Base-by-base conservation (phyloP, 345 rosid species). In the Balakata baccata region DNA sequence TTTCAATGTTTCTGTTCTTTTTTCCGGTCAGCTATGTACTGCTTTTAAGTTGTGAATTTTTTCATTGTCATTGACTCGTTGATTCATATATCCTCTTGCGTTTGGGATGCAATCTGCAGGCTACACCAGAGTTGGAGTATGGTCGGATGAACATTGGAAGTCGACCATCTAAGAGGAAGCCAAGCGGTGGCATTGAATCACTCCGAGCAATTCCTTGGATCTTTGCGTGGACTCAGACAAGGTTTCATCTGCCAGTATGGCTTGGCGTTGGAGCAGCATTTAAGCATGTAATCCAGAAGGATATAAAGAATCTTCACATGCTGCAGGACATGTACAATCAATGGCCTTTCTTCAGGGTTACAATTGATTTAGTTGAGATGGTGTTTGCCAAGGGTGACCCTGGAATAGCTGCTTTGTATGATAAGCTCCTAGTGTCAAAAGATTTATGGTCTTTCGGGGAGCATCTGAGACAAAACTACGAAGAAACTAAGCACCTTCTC, bases 131-230 rank as follows among this genome's bases (percentile, higher is more conserved):
- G 85, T 77, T 96, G 86, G 97, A 93, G 85, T 96, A 91, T 68
- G 99, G 99, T 68, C 85, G 98, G 69, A 90, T 96, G 98, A 96
- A 96, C 84, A 93, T 93, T 18, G 99, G 98, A 64, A 96, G 99
- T 56, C 86, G 98, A 67, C 99, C 98, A 57, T 90, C 99, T 49
- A 96, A 91, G 87, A 70, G 98, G 79, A 93, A 91, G 85, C 99
- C 98, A 18, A 91, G 97, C 41, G 98, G 99, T 29, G 99, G 99
- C 47, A 93, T 95, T 0, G 97, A 93, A 79, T 87, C 98, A 57
- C 94, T 96, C 11, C 90, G 98, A 68, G 98, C 98, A 54, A 95
- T 95, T 81, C 98, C 99, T 38, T 93, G 97, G 98, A 93, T 96
- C 71, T 96, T 96, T 84, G 98, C 92, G 1, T 96, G 98, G 99